Evolutionary conservation across 176 grass and related monocot genomes (phyloP), one percentile per base, ranked within the genome.

Genomic region (Cenchrus americanus): DNA sequence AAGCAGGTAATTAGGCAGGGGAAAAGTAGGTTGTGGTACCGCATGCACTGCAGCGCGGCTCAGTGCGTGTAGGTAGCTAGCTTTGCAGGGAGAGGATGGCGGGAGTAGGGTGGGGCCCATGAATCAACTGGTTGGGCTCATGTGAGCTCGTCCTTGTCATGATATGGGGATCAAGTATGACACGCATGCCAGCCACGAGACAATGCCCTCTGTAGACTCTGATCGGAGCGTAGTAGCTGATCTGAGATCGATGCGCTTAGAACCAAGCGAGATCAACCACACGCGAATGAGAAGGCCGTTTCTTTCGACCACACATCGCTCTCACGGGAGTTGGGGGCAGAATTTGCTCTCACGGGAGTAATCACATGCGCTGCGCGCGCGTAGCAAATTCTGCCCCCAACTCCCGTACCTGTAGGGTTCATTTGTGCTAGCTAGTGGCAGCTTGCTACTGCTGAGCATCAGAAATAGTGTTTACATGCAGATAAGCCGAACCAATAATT

Each of bases 121-220:
- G 79, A 68, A 89, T 77, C 41, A 81, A 68, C 62, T 77, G 52
- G 79, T 86, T 82, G 83, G 53, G 77, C 65, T 90, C 88, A 90
- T 89, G 88, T 89, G 88, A 86, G 83, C 72, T 68, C 46, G 83
- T 82, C 71, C 83, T 89, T 86, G 57, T 86, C 78, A 86, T 72
- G 76, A 71, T 70, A 54, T 71, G 64, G 66, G 83, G 72, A 86
- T 86, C 84, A 37, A 79, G 61, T 77, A 68, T 70, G 62, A 68
- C 82, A 77, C 4, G 50, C 74, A 52, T 32, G 46, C 70, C 70
- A 73, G 27, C 70, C 24, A 4, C 70, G 17, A 18, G 54, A 54
- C 73, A 23, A 23, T 32, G 73, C 70, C 66, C 66, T 52, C 70
- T 73, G 47, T 51, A 32, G 14, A n/a, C 37, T 27, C 48, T 22